Evolutionary conservation across 2,329 filamentous ascomycete genomes (phyloP), one percentile per base, ranked within the genome.

Genomic region (Emmonsiellopsis sp.): DNA sequence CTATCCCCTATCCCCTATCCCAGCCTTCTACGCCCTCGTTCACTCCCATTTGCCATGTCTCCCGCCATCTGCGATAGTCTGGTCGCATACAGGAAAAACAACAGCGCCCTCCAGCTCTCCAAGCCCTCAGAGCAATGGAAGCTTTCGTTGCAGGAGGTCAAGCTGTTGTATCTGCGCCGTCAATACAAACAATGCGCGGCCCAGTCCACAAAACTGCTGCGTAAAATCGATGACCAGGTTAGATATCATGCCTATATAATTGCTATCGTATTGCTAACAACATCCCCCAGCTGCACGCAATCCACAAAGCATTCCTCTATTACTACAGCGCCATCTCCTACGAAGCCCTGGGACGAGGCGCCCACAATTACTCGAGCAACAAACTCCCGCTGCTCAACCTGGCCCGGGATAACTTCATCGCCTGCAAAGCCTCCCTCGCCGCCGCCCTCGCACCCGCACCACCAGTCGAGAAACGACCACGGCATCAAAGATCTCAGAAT

Each of bases 271-370:
- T 37, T 42, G 27, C 37, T 17, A 4, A 43, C 52, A n/a, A 63
- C 42, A 42, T 40, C 46, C 6, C n/a, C 45, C 49, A 73, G 70
- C 57, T 67, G 21, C 59, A 71, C 53, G 60, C 64, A 6, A 57
- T 71, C 33, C 58, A 68, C 53, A 63, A 62, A 27, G 64, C 65
- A 5, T 77, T 71, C 58, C 65, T 77, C 40, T 66, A 68, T 54
- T 76, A 77, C 60, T 77, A 77, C 61, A 65, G 67, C 8, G 76
- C 70, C 2, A 63, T 74, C 8, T 73, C 68, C 31, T 71, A 74
- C 55, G 75, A 78, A 54, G 67, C 68, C 3, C 65, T 77, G n/a
- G 75, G 73, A 2, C 68, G 71, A 8, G 59, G 66, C 33, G 72
- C 75, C 49, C 74, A 77, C 52, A 65, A 72, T n/a, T 70, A 71